Base-by-base conservation (phyloP, 768 basidiomycete genomes). In the Neoboletus subvelutipes region DNA sequence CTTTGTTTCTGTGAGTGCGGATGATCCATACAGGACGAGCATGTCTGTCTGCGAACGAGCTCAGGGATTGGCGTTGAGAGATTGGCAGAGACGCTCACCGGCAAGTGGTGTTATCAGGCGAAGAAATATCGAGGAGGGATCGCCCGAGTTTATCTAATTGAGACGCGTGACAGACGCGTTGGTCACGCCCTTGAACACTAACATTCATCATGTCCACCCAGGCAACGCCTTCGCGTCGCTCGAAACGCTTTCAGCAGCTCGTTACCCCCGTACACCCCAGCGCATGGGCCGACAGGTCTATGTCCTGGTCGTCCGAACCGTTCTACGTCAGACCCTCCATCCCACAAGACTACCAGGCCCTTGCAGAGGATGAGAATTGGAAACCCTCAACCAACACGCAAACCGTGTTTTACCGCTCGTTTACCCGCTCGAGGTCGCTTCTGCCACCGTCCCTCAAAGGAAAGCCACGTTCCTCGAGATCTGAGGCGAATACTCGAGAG, bases 21-120 rank as follows among this genome's bases (percentile, higher is more conserved):
- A 95, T 20, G 86, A 81, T 40, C 95, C 95, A 28, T 76, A 73
- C 11, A 96, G 78, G 50, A 92, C 75, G 31, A 97, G 79, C 94
- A 97, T 96, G 45, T n/a, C 34, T 56, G 34, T 53, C 55, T 63
- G 50, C 22, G 15, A 55, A 50, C 22, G 11, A 48, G 26, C 17
- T 67, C 42, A 31, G 50, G 43, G 15, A 13, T 29, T 9, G 26
- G 15, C 2, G 17, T 20, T 18, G 33, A 50, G 11, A 43, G 12
- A n/a, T 46, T 26, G 31, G 20, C n/a, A 18, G 41, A 15, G 43
- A 28, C 11, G 33, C 60, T 66, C 42, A 67, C 65, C 45, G 10
- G 50, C 11, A 36, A 50, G 59, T 49, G 37, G 58, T 58, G 54
- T 18, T 46, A 40, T 39, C 50, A 12, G 46, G 48, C 43, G 49